Evolutionary conservation across 2,329 filamentous ascomycete species (phyloP), one percentile per base, ranked within the genome.

Genomic region (Penicillium hesseltinei): DNA sequence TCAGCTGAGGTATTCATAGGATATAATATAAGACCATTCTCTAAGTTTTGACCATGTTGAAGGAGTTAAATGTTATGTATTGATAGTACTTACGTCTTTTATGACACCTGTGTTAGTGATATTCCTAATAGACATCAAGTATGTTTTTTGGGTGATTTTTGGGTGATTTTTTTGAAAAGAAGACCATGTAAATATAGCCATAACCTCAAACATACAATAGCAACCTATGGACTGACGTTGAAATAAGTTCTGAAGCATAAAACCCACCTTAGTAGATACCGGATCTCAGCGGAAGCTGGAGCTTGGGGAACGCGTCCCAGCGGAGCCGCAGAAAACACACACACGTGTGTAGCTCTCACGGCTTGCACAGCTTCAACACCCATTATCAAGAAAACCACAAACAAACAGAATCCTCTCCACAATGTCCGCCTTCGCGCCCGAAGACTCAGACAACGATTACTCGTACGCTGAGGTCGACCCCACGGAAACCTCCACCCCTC

Each of bases 341-440:
- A 35, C 25, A 19, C 36, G 4, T n/a, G n/a, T 19, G n/a, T n/a
- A 47, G 39, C 38, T 25, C 25, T 21, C 33, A 47, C 31, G 13
- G 5, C 39, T 10, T 45, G n/a, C 17, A 17, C 21, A 36, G n/a
- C 29, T 39, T 39, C 29, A 51, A 29, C 44, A 33, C 21, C 50
- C 27, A 40, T 21, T 21, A 45, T 42, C 45, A 31, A 45, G 8
- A 25, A 23, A 39, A 10, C 27, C 10, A 5, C 49, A 39, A 38
- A 31, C 7, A 31, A 27, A 25, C 5, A 35, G 5, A 25, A 27
- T 15, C 9, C 11, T 39, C 15, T 21, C 31, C 11, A 62, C 11
- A 13, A 67, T 67, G 65, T 67, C 65, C 9, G 63, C 63, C 23
- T 67, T 67, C 27, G 62, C 63, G 23, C 48, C 54, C n/a, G 62